phyloP scores from a whole-genome alignment of 2,329 filamentous ascomycete species.

The Aspergillus novofumigatus region DNA sequence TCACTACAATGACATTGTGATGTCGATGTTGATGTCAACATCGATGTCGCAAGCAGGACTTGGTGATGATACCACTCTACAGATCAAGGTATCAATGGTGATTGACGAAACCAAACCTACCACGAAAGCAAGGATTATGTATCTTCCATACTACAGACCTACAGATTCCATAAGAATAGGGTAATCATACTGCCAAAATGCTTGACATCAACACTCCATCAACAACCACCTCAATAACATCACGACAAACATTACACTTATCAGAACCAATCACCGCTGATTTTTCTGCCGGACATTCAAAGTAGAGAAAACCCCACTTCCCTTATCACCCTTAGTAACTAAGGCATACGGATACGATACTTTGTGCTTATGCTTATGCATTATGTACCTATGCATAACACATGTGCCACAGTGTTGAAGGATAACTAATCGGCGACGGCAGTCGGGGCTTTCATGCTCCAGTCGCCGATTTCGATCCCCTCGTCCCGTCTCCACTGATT shows the following conservation, averaged over 20 bases:
- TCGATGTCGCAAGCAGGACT: background rate
- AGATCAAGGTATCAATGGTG: too few relatives aligned
- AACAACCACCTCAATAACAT: background rate
- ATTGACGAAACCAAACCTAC: too few relatives aligned
- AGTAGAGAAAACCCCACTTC: background rate
- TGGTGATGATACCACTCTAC: too few relatives aligned
- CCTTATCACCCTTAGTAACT: background rate
- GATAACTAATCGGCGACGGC: background rate
- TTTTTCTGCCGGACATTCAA: background rate
- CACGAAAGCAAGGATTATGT: too few relatives aligned
- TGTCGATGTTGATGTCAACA: too few relatives aligned
- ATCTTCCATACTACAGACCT: too few relatives aligned
- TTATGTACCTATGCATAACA: too few relatives aligned
- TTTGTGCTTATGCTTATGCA: too few relatives aligned
- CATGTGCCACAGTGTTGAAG: too few relatives aligned
- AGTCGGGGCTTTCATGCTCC: background rate
- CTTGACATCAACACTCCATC: background rate
- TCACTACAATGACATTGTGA: background rate
- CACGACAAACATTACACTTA: background rate
- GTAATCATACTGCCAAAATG: background rate
- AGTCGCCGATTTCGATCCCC: background rate
- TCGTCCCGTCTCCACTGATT: background rate
- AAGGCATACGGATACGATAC: too few relatives aligned
- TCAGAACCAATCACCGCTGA: background rate
- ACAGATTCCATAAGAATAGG: background rate